Evolutionary conservation across 2,329 filamentous ascomycete species (phyloP), one percentile per base, ranked within the genome.

Genomic region (Fusarium sp.): DNA sequence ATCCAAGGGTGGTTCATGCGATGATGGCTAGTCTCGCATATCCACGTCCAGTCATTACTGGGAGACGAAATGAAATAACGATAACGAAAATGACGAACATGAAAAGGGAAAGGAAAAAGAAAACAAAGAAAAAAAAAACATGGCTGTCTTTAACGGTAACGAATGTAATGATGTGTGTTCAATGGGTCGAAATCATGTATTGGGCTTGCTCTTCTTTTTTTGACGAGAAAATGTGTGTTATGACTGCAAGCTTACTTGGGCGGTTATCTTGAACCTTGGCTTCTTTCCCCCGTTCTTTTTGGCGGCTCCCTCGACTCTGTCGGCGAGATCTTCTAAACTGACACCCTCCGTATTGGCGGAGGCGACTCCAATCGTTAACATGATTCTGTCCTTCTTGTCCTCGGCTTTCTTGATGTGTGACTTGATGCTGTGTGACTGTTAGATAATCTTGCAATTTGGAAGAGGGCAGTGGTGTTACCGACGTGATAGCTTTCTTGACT

Each of bases 401-500:
- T 78, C 72, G 42, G 67, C 62, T 36, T 67, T 59, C 66, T 64
- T 75, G 62, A 71, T 75, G 20, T 58, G 74, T 72, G 69, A 68
- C 42, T 73, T 64, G 60, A 79, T 77, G 27, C 79, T 82, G 44
- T 68, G 73, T 62, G 71, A 74, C 23, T 42, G 54, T 75, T 60
- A 77, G 59, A 51, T 25, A 34, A 10, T 44, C 34, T 25, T 58
- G 20, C 1, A 16, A 49, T 42, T 34, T 40, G 11, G 53, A 60
- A 18, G n/a, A n/a, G n/a, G 40, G 3, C 10, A 6, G 13, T 23
- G 20, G 16, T 25, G 46, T 16, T n/a, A 64, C 82, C 76, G 70
- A 85, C 84, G 73, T 80, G 51, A 86, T 72, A 14, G 71, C 73
- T 5, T 76, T 75, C 13, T 68, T 67, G 3, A 86, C 68, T 16